phyloP scores from a whole-genome alignment of 768 basidiomycete genomes.

The Suillus variegatus region DNA sequence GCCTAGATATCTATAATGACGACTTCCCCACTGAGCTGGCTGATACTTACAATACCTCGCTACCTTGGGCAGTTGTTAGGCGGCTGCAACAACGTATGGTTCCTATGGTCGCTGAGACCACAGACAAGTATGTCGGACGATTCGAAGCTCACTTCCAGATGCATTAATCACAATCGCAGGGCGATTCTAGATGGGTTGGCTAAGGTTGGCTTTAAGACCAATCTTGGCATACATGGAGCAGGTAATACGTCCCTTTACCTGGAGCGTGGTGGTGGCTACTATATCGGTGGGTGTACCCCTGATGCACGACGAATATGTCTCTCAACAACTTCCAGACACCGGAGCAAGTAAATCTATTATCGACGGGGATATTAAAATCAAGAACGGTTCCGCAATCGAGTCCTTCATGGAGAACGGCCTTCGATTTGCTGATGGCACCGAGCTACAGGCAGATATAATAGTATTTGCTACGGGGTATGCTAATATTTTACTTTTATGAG shows the following conservation, averaged over 20 bases:
- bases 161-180: constrained; percentile 19
- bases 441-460: constrained; percentile 33
- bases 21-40: constrained; percentile 23
- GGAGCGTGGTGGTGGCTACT: constrained; percentile 41
- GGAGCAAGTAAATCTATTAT: constrained; percentile 47
- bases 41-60: constrained; percentile 18
- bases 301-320: background rate
- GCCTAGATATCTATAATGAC: constrained; percentile 21
- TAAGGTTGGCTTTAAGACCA: constrained; percentile 39
- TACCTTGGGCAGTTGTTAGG: constrained; percentile 19
- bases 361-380: constrained; percentile 52
- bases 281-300: constrained; percentile 33
- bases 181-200: constrained; percentile 38
- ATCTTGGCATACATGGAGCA: constrained; percentile 34
- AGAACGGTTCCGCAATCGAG: constrained; percentile 39
- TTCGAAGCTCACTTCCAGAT: background rate
- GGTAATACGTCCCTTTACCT: constrained; percentile 33
- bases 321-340: constrained; percentile 21
- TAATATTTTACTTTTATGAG: background rate
- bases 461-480: constrained; percentile 33
- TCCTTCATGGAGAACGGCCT: constrained; percentile 33
- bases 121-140: constrained; percentile 24
- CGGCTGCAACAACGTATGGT: constrained; percentile 22
- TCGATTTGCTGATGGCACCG: constrained; percentile 29
- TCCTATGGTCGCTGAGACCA: constrained; percentile 22